Conservation (phyloP, 1,139 yeast genomes). For the Yamadazyma atmosphaerica region DNA sequence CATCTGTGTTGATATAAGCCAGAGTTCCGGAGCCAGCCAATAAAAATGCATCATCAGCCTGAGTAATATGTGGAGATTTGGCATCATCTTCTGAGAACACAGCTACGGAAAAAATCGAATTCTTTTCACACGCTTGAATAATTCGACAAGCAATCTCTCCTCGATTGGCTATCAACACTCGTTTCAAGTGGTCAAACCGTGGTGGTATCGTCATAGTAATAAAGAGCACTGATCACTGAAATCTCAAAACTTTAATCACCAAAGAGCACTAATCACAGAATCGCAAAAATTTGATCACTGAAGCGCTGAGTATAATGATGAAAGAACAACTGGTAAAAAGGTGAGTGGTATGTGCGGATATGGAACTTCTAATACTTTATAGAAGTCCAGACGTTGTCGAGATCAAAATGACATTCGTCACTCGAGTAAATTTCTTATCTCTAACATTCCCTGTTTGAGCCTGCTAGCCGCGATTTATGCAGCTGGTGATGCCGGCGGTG, state of each 20-base stretch:
- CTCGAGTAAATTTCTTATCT: background rate
- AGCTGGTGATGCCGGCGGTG: too few species aligned
- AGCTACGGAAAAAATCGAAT: conserved; percentile 4
- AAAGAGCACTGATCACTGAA: too few species aligned
- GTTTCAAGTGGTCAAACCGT: conserved; percentile 1
- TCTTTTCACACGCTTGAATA: conserved; percentile 5
- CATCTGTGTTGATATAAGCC: conserved; percentile 7
- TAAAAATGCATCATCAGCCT: conserved; percentile 7
- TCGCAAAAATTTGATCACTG: too few species aligned
- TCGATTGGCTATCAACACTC: conserved; percentile 8
- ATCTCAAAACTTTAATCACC: too few species aligned
- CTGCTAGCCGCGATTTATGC: background rate
- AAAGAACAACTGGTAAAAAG: too few species aligned
- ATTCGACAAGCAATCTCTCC: conserved; percentile 10
- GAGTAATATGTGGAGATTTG: conserved; percentile 5
- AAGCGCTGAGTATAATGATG: too few species aligned
- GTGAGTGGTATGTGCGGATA: too few species aligned
- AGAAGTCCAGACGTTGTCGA: too few species aligned
- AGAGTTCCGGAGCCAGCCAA: conserved; percentile 4
- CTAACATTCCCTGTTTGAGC: background rate
- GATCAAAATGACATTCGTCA: too few species aligned
- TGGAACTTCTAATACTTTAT: too few species aligned
- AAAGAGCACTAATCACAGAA: too few species aligned
- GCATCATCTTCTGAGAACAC: conserved; percentile 7
- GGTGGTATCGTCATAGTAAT: background rate